A percentile compares a stretch with the other conserved stretches of the same genome.
phyloP scores from a whole-genome alignment of 2,329 filamentous ascomycete species.

The Davidsoniella neocaledoniae region DNA sequence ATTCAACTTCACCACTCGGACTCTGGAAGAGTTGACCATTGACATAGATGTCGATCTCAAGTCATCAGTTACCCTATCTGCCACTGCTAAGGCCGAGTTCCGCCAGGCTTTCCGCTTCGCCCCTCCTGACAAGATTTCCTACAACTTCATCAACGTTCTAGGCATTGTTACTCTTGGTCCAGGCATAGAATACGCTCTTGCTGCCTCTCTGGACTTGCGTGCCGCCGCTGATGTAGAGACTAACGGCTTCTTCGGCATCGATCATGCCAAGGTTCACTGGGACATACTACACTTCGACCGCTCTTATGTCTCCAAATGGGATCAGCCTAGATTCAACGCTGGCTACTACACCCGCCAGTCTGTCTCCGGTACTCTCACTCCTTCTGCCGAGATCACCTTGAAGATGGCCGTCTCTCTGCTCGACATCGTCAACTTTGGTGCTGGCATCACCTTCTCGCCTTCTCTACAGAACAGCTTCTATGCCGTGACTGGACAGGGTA shows the following conservation, averaged over 20 bases:
- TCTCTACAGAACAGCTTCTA: background rate
- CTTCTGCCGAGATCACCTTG: constrained; percentile 14
- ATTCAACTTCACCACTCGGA: constrained; percentile 22
- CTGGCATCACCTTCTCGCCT: constrained; percentile 1
- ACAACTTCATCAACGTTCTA: constrained; percentile 23
- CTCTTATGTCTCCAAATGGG: constrained; percentile 21
- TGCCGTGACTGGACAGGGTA: constrained; percentile 1
- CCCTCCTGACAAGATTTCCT: constrained; percentile 20
- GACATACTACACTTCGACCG: constrained; percentile 20
- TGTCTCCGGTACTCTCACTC: constrained; percentile 19
- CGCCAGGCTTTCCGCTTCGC: constrained; percentile 21
- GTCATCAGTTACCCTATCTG: constrained; percentile 21
- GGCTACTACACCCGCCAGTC: constrained; percentile 20
- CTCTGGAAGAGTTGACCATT: constrained; percentile 23
- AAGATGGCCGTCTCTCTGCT: constrained; percentile 24
- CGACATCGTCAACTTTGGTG: background rate
- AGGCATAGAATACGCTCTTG: constrained; percentile 22
- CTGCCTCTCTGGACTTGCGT: constrained; percentile 21
- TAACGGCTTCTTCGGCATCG: constrained; percentile 19
- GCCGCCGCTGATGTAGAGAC: constrained; percentile 19
- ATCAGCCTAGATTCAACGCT: constrained; percentile 20
- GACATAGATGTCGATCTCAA: constrained; percentile 25
- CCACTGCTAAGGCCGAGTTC: constrained; percentile 21
- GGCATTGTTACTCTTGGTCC: constrained; percentile 24
- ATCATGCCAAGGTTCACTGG: constrained; percentile 23